phyloP scores from a whole-genome alignment of 768 basidiomycete species.

The Tricholoma sp. region DNA sequence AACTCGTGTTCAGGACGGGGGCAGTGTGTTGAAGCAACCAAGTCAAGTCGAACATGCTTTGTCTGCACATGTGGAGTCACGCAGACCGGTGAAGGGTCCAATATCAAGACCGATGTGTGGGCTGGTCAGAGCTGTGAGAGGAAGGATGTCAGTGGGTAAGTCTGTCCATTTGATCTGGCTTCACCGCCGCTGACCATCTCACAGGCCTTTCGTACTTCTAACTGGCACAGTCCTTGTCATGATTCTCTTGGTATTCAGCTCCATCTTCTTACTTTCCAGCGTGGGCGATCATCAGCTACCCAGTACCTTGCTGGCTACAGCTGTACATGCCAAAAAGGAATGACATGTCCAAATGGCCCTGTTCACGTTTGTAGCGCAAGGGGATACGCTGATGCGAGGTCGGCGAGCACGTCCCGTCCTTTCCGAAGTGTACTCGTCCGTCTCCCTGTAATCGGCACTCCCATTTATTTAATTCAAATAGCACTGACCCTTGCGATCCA shows the following conservation, averaged over 20 bases:
- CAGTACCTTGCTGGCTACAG: slow-evolving; percentile 65
- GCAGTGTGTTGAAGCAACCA: slow-evolving; percentile 53
- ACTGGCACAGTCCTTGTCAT: slow-evolving; percentile 63
- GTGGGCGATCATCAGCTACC: slow-evolving; percentile 64
- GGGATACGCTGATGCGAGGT: neutral
- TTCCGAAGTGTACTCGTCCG: neutral
- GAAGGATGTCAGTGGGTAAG: slow-evolving; percentile 77
- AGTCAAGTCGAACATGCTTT: slow-evolving; percentile 53
- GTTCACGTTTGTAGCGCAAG: neutral
- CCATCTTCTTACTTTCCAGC: slow-evolving; percentile 58
- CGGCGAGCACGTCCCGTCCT: neutral
- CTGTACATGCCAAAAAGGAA: slow-evolving; percentile 49
- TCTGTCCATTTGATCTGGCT: slow-evolving; percentile 13
- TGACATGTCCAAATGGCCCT: slow-evolving; percentile 19
- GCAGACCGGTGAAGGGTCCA: slow-evolving; percentile 43
- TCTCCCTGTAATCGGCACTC: neutral
- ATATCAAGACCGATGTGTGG: slow-evolving; percentile 62
- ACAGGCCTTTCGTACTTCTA: slow-evolving; percentile 71
- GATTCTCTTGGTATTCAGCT: slow-evolving; percentile 60
- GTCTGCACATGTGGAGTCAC: slow-evolving; percentile 48
- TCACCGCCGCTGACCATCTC: slow-evolving; percentile 5
- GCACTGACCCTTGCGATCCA: neutral
- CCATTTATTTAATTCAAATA: neutral
- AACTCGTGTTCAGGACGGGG: slow-evolving; percentile 67
- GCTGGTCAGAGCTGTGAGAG: slow-evolving; percentile 73